Percentiles rank a stretch among this genome's conserved stretches.
These are phyloP conservation scores for Medicago arabica DNA, from an alignment of 306 rosid genomes.

Conservation along the genomic window DNA sequence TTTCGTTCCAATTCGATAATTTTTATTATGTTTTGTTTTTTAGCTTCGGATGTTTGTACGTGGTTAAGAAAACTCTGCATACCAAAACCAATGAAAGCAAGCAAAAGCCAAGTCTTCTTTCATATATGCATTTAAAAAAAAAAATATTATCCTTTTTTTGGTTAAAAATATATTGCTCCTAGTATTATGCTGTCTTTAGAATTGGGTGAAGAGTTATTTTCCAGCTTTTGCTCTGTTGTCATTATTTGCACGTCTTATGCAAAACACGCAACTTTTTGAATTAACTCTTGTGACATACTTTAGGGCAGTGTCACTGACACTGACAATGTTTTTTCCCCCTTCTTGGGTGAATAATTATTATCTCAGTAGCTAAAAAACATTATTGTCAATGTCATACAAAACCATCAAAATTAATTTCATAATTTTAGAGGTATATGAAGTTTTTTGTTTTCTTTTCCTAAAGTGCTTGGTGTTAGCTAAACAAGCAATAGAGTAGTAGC, in stretches of 20 bases:
- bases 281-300: conserved; percentile 2
- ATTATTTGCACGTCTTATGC: conserved; percentile 41
- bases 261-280: conserved; percentile 42
- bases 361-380: conserved; percentile 24
- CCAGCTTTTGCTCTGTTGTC: conserved; percentile 42
- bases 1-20: conserved; percentile 13
- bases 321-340: conserved; percentile 16
- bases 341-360: conserved; percentile 12
- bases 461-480: conserved; percentile 17
- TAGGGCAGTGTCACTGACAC: conserved; percentile 20
- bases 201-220: conserved; percentile 43
- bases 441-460: not conserved
- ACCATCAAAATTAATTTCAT: not conserved
- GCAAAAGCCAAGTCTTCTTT: conserved; percentile 39
- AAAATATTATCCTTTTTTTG: not conserved
- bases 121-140: not conserved
- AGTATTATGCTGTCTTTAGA: not conserved
- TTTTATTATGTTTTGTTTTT: conserved; percentile 24
- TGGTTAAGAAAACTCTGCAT: conserved; percentile 2
- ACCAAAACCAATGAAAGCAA: conserved; percentile 19
- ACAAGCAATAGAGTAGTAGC: conserved; percentile 17
- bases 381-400: conserved; percentile 20
- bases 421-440: not conserved
- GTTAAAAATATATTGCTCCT: not conserved
- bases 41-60: conserved; percentile 14